A percentile compares a stretch with the other conserved stretches of the same genome.
phyloP scores from a whole-genome alignment of 495 filamentous ascomycete species.

The Melanomma pulvis-pyrius region DNA sequence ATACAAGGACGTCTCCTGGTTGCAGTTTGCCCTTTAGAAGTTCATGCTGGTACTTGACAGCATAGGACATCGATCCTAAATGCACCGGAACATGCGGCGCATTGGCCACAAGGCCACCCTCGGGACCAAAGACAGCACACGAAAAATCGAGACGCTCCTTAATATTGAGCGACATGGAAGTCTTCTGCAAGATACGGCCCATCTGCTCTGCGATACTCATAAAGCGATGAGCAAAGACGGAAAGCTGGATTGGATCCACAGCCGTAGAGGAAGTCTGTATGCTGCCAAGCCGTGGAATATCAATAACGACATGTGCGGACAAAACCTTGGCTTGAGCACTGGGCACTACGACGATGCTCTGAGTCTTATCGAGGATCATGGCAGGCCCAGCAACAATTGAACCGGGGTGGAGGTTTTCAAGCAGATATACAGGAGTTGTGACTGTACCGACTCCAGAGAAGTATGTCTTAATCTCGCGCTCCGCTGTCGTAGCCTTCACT shows the following conservation, averaged over 20 bases:
- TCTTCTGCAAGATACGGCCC: slow-evolving; percentile 92
- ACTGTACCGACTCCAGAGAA: slow-evolving; percentile 72
- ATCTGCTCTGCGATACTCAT: slow-evolving; percentile 99
- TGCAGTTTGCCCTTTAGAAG: slow-evolving; percentile 88
- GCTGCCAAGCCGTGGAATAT: slow-evolving; percentile 61
- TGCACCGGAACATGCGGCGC: slow-evolving; percentile 93
- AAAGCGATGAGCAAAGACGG: slow-evolving; percentile 92
- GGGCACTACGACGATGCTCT: slow-evolving; percentile 92
- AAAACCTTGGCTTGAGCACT: slow-evolving; percentile 71
- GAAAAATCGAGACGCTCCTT: slow-evolving; percentile 96
- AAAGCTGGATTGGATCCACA: slow-evolving; percentile 85
- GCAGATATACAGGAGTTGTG: slow-evolving; percentile 80
- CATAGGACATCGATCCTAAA: slow-evolving; percentile 89
- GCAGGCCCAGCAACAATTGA: slow-evolving; percentile 79
- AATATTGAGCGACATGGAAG: slow-evolving; percentile 62
- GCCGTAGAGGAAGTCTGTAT: slow-evolving; percentile 50
- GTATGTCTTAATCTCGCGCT: slow-evolving; percentile 62
- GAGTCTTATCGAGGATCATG: slow-evolving; percentile 87
- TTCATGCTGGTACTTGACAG: slow-evolving; percentile 84
- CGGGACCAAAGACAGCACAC: slow-evolving; percentile 87
- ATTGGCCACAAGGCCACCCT: slow-evolving; percentile 88
- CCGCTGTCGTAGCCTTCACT: slow-evolving; percentile 53
- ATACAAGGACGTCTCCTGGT: slow-evolving; percentile 88
- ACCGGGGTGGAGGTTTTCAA: slow-evolving; percentile 75
- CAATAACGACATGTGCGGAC: slow-evolving; percentile 69